Evolutionary conservation across 2,329 filamentous ascomycete genomes (phyloP).

Genomic region (Cladosporium sp.): DNA sequence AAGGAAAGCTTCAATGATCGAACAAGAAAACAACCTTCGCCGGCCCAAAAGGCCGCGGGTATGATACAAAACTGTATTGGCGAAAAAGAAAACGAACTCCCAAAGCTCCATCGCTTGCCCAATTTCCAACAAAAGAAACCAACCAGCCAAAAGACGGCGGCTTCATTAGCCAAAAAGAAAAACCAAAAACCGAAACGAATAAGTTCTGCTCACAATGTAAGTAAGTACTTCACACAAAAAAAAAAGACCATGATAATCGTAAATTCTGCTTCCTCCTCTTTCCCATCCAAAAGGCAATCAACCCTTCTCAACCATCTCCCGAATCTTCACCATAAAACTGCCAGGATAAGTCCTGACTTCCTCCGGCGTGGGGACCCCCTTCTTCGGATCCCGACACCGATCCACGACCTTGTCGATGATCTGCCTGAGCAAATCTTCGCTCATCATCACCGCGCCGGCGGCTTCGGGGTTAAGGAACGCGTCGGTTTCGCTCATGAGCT

Average conservation of each 20-base stretch:
- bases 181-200: too few relatives aligned
- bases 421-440: slow-evolving; percentile 54
- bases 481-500: slow-evolving; percentile 53
- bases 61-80: not conserved
- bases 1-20: not conserved
- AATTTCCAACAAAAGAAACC: not conserved
- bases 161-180: not conserved
- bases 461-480: slow-evolving; percentile 55
- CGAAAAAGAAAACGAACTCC: not conserved
- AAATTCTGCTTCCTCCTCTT: not conserved
- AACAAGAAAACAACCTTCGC: not conserved
- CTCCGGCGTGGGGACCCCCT: slow-evolving; percentile 52
- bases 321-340: slow-evolving; percentile 45
- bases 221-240: too few relatives aligned
- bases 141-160: slow-evolving; percentile 2
- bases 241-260: slow-evolving; percentile 9
- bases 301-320: slow-evolving; percentile 35
- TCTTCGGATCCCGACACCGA: slow-evolving; percentile 50
- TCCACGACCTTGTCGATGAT: slow-evolving; percentile 57
- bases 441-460: slow-evolving; percentile 44
- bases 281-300: not conserved
- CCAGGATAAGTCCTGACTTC: slow-evolving; percentile 46
- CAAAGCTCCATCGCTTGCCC: slow-evolving; percentile 9
- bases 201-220: too few relatives aligned
- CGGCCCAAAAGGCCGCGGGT: slow-evolving; percentile 1